phyloP scores from a whole-genome alignment of 805 yeast genomes.

The Torulaspora delbrueckii region DNA sequence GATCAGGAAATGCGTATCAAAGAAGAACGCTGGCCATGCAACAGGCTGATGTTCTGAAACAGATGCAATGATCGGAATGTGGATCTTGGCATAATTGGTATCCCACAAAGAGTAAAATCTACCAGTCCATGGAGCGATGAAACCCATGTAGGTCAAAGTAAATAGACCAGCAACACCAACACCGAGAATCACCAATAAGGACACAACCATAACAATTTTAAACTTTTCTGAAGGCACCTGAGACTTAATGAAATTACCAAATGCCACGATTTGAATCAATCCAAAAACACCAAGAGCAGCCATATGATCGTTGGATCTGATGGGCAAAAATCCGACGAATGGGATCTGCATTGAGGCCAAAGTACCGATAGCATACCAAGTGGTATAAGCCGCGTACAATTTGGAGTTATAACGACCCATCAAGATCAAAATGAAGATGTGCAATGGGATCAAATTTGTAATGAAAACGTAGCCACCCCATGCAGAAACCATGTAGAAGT shows the following conservation, averaged over 20 bases:
- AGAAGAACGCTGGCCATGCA: conserved; percentile 99
- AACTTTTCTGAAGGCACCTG: conserved; percentile 71
- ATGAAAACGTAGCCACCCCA: conserved; percentile 99
- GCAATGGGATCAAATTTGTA: conserved; percentile 94
- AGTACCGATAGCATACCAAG: conserved; percentile 98
- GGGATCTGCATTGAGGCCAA: conserved; percentile 99
- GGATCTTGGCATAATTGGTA: conserved; percentile 94
- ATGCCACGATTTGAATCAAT: conserved; percentile 79
- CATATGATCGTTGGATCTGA: conserved; percentile 97
- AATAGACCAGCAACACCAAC: conserved; percentile 70
- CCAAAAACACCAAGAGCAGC: conserved; percentile 97
- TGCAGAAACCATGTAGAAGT: conserved; percentile 98
- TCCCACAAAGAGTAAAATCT: conserved; percentile 98
- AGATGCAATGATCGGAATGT: conserved; percentile 97
- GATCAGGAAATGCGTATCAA: conserved; percentile 85
- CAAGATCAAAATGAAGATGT: conserved; percentile 78
- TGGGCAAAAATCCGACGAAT: conserved; percentile 95
- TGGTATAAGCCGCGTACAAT: conserved; percentile 83
- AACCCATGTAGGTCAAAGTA: conserved; percentile 79
- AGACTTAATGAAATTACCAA: conserved; percentile 75
- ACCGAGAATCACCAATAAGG: conserved; percentile 49
- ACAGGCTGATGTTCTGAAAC: conserved; percentile 99
- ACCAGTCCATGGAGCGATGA: conserved; percentile 99
- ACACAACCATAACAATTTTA: conserved; percentile 58
- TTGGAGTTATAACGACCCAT: conserved; percentile 92